These are phyloP conservation scores for Fusarium succisae DNA, from an alignment of 2,329 filamentous ascomycete species.

Conservation along the genomic window DNA sequence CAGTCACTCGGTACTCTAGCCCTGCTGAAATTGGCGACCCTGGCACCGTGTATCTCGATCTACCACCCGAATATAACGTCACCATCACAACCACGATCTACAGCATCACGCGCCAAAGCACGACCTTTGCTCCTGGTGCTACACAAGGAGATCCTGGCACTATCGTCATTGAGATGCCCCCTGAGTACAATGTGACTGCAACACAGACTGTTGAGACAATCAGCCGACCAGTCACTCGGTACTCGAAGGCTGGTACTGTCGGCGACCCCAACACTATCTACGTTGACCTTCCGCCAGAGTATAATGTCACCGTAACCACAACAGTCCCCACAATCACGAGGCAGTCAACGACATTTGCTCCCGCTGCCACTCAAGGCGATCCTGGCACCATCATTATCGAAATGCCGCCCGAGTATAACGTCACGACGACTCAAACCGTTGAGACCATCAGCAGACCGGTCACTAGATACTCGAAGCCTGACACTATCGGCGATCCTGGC, in stretches of 20 bases:
- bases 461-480: background rate
- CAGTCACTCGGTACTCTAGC: slow-evolving; percentile 3
- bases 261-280: slow-evolving; percentile 14
- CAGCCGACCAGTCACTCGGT: background rate
- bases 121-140: background rate
- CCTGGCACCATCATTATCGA: slow-evolving; percentile 13
- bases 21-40: slow-evolving; percentile 14
- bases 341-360: background rate
- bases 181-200: slow-evolving; percentile 4
- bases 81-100: slow-evolving; percentile 11
- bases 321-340: slow-evolving; percentile 8
- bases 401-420: slow-evolving; percentile 9
- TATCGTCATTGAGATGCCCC: slow-evolving; percentile 6
- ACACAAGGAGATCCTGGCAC: slow-evolving; percentile 18
- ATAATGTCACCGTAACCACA: slow-evolving; percentile 8
- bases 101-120: slow-evolving; percentile 2
- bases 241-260: background rate
- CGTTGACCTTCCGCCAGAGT: slow-evolving; percentile 13
- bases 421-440: slow-evolving; percentile 15
- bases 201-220: slow-evolving; percentile 14
- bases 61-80: slow-evolving; percentile 22
- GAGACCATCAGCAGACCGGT: slow-evolving; percentile 3
- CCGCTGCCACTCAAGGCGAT: slow-evolving; percentile 13
- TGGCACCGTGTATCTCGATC: slow-evolving; percentile 13
- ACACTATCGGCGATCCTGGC: slow-evolving; percentile 1